Evolutionary conservation across 179 eudicot genomes (phyloP).

Genomic region (Corrigiola litoralis): DNA sequence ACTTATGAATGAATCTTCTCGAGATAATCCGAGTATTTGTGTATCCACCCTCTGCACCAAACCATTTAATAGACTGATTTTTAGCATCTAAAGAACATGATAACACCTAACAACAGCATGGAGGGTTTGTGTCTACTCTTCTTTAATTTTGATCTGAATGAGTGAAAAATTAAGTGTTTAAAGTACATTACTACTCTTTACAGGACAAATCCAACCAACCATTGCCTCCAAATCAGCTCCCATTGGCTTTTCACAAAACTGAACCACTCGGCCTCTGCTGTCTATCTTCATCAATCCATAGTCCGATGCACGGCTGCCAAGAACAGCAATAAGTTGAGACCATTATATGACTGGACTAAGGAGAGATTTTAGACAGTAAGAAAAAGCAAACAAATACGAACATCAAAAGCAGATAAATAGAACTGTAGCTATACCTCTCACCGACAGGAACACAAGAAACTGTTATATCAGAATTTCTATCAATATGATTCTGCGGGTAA

Average conservation of each 20-base stretch:
- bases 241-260: constrained; percentile 75
- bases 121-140: no score
- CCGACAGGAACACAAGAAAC: constrained; percentile 82
- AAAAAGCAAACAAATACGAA: background rate
- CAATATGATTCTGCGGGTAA: constrained; percentile 72
- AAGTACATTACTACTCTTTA: background rate
- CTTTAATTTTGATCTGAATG: background rate
- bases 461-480: constrained; percentile 81
- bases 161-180: background rate
- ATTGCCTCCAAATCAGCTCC: constrained; percentile 67
- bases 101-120: no score
- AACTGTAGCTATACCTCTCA: constrained; percentile 42
- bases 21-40: constrained; percentile 66
- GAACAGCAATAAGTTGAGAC: background rate
- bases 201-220: constrained; percentile 34
- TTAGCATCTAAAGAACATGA: no score
- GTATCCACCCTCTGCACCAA: constrained; percentile 77
- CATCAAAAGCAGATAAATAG: background rate
- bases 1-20: constrained; percentile 46
- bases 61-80: background rate
- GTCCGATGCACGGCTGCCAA: constrained; percentile 76
- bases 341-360: background rate
- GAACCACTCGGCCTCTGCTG: constrained; percentile 54
- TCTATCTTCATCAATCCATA: constrained; percentile 84
- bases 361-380: background rate